Conservation (phyloP, 2,329 filamentous ascomycete species). For the Xylaria multiplex region DNA sequence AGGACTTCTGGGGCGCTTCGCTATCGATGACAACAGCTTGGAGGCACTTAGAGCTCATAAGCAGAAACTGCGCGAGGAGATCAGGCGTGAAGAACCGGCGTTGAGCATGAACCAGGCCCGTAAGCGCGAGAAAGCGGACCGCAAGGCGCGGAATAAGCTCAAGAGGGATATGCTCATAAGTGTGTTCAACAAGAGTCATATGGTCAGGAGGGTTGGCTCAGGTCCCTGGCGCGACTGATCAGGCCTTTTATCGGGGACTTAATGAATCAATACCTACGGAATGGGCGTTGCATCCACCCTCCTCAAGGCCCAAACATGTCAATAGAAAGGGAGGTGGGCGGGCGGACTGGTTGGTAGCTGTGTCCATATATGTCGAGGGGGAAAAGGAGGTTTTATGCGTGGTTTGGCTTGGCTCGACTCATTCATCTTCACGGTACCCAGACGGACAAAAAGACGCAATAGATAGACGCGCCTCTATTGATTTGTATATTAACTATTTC, state of each 20-base stretch:
- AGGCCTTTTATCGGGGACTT: background rate
- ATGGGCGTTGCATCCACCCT: background rate
- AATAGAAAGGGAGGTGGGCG: background rate
- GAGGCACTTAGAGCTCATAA: conserved; percentile 29
- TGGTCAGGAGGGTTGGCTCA: too few species aligned
- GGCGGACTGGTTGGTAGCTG: too few species aligned
- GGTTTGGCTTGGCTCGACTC: background rate
- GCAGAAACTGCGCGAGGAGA: conserved; percentile 16
- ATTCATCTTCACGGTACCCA: conserved; percentile 16
- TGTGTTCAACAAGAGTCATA: too few species aligned
- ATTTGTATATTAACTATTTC: conserved; percentile 16
- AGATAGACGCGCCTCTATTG: background rate
- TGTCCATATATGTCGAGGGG: background rate
- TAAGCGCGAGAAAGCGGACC: conserved; percentile 71
- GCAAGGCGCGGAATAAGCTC: conserved; percentile 48
- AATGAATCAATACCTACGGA: background rate
- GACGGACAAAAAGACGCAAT: background rate
- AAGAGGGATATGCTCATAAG: conserved; percentile 22
- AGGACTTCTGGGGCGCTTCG: conserved; percentile 78
- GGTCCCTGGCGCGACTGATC: too few species aligned
- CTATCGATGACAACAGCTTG: conserved; percentile 75
- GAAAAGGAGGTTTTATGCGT: background rate
- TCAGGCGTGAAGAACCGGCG: conserved; percentile 57
- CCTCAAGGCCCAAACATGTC: background rate
- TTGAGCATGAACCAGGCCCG: conserved; percentile 75